Evolutionary conservation across 805 yeast species (phyloP), one percentile per base, ranked within the genome.

Genomic region (Zygosaccharomyces lentus): DNA sequence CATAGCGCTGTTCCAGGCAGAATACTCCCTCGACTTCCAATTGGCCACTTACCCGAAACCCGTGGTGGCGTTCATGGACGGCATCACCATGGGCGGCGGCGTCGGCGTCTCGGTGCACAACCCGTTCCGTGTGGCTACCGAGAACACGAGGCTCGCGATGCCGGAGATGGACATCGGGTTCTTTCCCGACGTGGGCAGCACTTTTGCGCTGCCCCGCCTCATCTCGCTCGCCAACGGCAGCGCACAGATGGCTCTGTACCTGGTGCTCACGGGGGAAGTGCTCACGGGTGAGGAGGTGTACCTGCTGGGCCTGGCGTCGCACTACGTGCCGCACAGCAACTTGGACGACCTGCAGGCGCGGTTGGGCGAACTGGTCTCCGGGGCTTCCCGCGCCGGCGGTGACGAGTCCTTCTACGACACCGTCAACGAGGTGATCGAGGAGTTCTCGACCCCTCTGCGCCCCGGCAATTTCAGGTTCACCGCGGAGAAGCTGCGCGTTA

Each of bases 61-160:
- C 1, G 75, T 86, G 49, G 82, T 93, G n/a, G 73, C 95, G 0
- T 59, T 88, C 31, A 82, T 85, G 80, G 83, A 93, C 61, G 97
- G 98, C 17, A 87, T 91, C 57, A 87, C 91, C 23, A 88, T 93
- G 96, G 99, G 98, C 45, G 98, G 98, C 43, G 98, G 98, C 56
- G 96, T 89, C 36, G 98, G 99, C 4, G 70, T 93, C 37, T 75
- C 91, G 0, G 84, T 87, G 34, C 98, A 93, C 67, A 83, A 87
- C 9, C 91, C 96, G 2, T 91, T 91, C 73, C 80, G 98, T 61
- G 71, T 93, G 31, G 95, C 95, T n/a, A 86, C 96, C 34, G 97
- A 91, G 58, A 77, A 78, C 57, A 90, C 98, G 9, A 76, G 82
- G 63, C 77, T 89, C 70, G 96, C 98, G 51, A 93, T 93, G 99